These are phyloP conservation scores for Naegleria fowleri DNA, from an alignment of 208 protist species.

Conservation along the genomic window DNA sequence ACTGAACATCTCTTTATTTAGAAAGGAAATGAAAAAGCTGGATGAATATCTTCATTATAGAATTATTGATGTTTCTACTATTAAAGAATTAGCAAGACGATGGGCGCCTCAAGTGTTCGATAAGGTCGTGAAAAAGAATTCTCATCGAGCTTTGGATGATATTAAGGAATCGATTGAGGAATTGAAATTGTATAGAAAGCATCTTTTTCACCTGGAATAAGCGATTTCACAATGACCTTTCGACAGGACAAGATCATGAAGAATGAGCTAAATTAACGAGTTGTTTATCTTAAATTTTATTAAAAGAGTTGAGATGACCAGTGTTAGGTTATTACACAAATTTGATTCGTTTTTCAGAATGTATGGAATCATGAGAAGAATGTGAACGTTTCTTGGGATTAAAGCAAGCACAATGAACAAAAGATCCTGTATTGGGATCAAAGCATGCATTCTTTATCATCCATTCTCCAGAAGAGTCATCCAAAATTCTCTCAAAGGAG, in stretches of 20 bases:
- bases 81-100: conserved; percentile 48
- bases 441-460: neutral
- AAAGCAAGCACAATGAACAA: neutral
- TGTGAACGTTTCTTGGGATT: neutral
- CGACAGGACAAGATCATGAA: too few species aligned
- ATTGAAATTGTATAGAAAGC: conserved; percentile 43
- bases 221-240: too few species aligned
- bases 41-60: conserved; percentile 49
- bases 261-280: too few species aligned
- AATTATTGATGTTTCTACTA: conserved; percentile 47
- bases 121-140: neutral
- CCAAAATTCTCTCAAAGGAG: neutral
- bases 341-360: too few species aligned
- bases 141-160: conserved; percentile 45
- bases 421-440: neutral
- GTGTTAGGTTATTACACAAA: too few species aligned
- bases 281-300: too few species aligned
- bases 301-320: too few species aligned
- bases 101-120: conserved; percentile 43
- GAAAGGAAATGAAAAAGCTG: conserved; percentile 27
- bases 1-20: too few species aligned
- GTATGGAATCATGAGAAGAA: too few species aligned
- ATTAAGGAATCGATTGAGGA: conserved; percentile 52
- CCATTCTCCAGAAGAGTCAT: neutral
- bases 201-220: conserved; percentile 34